Percentiles rank a stretch among this genome's conserved stretches.
Evolutionary conservation across 257 asterid genomes (phyloP).

Genomic region (Gardenia jasminoides): DNA sequence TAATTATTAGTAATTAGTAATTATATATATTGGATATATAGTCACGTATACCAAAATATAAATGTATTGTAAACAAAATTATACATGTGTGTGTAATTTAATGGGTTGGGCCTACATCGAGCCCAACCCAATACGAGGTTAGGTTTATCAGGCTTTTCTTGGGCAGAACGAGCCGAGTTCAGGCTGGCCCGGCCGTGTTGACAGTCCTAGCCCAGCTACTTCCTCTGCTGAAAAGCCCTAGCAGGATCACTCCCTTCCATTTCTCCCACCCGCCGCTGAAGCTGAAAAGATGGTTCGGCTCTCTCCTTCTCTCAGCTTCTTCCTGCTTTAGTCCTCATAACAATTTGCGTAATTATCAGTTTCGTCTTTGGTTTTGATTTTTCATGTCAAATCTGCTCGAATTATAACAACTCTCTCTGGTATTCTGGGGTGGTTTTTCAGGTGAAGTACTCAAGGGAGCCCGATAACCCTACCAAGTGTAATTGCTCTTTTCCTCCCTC

Average conservation of each 20-base stretch:
- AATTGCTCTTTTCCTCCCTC: neutral
- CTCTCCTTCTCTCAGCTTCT: neutral
- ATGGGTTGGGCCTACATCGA: too few relatives aligned
- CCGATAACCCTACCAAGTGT: conserved; percentile 74
- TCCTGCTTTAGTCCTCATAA: neutral
- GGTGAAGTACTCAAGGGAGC: conserved; percentile 86
- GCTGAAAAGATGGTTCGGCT: conserved; percentile 8
- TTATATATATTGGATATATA: too few relatives aligned
- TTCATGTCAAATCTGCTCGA: neutral
- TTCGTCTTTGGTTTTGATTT: neutral
- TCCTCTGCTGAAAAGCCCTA: conserved; percentile 8
- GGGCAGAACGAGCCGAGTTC: too few relatives aligned
- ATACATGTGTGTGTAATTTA: too few relatives aligned
- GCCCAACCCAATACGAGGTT: too few relatives aligned
- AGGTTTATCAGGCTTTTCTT: too few relatives aligned
- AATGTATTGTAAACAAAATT: too few relatives aligned
- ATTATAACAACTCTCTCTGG: neutral
- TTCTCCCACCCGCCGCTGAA: conserved; percentile 12
- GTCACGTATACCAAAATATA: too few relatives aligned
- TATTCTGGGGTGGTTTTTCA: neutral
- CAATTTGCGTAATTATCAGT: neutral
- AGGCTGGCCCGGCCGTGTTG: too few relatives aligned
- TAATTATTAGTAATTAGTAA: too few relatives aligned
- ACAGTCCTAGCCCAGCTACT: too few relatives aligned
- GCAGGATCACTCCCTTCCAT: too few relatives aligned